Evolutionary conservation across 768 basidiomycete genomes (phyloP).

Genomic region (Pleurotus cornucopiae): DNA sequence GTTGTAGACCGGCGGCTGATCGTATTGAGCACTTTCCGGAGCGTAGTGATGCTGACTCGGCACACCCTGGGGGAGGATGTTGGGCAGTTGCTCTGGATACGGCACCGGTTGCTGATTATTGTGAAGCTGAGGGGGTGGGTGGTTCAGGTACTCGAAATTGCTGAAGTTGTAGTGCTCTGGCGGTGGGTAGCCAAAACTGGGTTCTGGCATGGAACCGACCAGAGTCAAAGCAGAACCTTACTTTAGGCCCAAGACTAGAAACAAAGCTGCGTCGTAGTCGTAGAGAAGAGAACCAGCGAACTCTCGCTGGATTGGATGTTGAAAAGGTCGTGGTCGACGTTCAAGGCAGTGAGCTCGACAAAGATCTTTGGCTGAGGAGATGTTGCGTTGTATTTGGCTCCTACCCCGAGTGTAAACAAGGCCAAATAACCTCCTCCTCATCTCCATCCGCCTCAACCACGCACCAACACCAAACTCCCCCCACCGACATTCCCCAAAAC

Average conservation of each 20-base stretch:
- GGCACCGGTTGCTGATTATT: not conserved
- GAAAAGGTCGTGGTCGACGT: not conserved
- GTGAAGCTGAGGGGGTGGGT: not conserved
- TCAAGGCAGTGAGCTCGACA: slow-evolving; percentile 3
- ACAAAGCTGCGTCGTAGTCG: not conserved
- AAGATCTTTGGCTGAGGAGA: slow-evolving; percentile 1
- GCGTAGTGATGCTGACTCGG: slow-evolving; percentile 1
- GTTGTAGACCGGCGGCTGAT: not conserved
- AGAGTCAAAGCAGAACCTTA: not conserved
- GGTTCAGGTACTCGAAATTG: not conserved
- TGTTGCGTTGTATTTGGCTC: not conserved
- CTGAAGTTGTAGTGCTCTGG: not conserved
- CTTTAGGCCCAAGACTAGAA: not conserved
- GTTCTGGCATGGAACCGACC: slow-evolving; percentile 8
- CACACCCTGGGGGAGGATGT: not conserved
- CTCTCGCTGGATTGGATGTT: not conserved
- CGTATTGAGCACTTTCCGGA: not conserved
- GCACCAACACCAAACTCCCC: slow-evolving; percentile 1
- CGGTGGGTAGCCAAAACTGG: slow-evolving; percentile 6
- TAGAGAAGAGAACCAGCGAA: not conserved
- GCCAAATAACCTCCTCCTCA: slow-evolving; percentile 6
- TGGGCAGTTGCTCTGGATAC: not conserved
- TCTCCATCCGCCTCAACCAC: slow-evolving; percentile 3
- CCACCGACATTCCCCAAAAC: not conserved
- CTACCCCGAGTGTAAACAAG: not conserved